These are phyloP conservation scores for Lenwebbia sp. DNA, from an alignment of 345 rosid genomes.

Conservation along the genomic window DNA sequence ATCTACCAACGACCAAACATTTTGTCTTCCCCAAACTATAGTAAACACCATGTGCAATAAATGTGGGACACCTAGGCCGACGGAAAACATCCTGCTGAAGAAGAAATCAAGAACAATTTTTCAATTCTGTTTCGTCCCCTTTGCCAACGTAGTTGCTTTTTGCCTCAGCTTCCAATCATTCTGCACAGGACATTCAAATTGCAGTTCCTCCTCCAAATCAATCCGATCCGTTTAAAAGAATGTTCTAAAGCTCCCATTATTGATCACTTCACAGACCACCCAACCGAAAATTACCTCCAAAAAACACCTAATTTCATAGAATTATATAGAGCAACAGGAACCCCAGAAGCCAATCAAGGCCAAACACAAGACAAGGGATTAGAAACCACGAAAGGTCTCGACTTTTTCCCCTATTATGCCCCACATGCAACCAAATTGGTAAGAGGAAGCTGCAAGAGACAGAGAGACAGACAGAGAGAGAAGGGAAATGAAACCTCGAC, in stretches of 20 bases:
- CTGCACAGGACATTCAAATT: background rate
- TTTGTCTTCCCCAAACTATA: background rate
- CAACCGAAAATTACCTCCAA: background rate
- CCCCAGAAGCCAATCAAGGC: background rate
- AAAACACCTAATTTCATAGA: background rate
- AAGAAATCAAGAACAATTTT: background rate
- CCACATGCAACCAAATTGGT: background rate
- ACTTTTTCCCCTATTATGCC: background rate
- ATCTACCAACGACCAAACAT: background rate
- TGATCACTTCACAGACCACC: background rate
- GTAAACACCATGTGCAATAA: background rate
- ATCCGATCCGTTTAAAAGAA: background rate
- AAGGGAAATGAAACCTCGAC: slow-evolving; percentile 36
- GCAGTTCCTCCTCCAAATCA: background rate
- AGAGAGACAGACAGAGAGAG: background rate
- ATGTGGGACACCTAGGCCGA: background rate
- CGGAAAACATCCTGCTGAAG: background rate
- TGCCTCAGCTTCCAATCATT: background rate
- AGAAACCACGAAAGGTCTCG: background rate
- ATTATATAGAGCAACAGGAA: background rate
- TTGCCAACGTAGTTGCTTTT: background rate
- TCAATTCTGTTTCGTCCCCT: background rate
- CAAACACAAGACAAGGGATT: background rate
- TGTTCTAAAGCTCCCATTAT: background rate
- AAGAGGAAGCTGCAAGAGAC: background rate